phyloP scores from a whole-genome alignment of 257 asterid species.

The Scutellaria barbata region DNA sequence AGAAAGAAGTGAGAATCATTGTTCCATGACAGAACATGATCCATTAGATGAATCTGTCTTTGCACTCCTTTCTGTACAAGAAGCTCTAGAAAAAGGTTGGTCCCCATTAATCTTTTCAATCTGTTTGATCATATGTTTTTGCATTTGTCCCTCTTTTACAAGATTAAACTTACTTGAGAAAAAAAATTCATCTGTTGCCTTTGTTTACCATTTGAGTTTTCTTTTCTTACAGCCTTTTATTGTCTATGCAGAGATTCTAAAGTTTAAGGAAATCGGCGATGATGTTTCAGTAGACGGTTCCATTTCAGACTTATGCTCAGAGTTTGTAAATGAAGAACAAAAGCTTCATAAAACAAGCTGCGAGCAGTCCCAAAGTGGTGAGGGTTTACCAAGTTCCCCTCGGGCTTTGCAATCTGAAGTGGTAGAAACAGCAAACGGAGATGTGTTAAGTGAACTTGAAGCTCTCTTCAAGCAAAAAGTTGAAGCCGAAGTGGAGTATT shows the following conservation, averaged over 20 bases:
- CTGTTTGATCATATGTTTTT: conserved; percentile 3
- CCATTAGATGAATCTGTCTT: conserved; percentile 53
- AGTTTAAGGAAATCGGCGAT: conserved; percentile 46
- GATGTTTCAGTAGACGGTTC: conserved; percentile 44
- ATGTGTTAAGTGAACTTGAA: conserved; percentile 56
- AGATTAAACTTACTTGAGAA: not conserved
- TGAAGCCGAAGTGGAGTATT: conserved; percentile 74
- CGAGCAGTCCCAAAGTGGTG: conserved; percentile 34
- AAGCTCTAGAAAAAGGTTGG: conserved; percentile 70
- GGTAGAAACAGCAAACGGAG: conserved; percentile 36
- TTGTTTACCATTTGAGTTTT: not conserved
- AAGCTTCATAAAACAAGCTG: conserved; percentile 36
- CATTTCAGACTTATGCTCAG: conserved; percentile 33
- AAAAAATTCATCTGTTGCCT: not conserved
- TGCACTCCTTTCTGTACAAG: conserved; percentile 60
- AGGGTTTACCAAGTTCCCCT: conserved; percentile 28
- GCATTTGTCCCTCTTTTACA: conserved; percentile 3
- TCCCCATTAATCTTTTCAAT: conserved; percentile 19
- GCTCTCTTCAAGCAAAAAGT: conserved; percentile 62
- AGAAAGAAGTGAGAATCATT: conserved; percentile 53
- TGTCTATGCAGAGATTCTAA: conserved; percentile 49
- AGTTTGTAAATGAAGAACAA: conserved; percentile 23
- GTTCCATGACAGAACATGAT: conserved; percentile 50
- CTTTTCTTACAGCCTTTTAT: conserved; percentile 27
- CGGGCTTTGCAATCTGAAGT: conserved; percentile 46